Base-by-base conservation (phyloP, 169 alveolate species). In the Plasmodium knowlesi region DNA sequence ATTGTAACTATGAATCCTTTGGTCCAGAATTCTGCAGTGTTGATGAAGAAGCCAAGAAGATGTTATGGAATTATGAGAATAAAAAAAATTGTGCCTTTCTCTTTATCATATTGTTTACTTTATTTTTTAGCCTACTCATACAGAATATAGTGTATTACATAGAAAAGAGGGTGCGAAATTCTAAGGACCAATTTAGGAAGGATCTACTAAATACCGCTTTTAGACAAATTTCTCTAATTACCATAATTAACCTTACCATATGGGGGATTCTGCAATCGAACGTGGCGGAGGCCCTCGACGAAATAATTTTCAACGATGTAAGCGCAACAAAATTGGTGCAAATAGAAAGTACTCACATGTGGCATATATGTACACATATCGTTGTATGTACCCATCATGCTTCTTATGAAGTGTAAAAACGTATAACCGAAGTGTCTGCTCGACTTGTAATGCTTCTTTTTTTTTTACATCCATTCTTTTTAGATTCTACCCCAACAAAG, bases 191-290 rank as follows among this genome's bases (percentile, higher is more conserved):
- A 50, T 97, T 96, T 86, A 85, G 97, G 78, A 94, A 93, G 85
- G 96, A 96, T 70, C 96, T 97, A 14, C 91, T 96, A 82, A 96
- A 97, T 76, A 96, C 96, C 28, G 97, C 97, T 28, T 96, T 94
- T 92, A 95, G 97, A 32, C 98, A 97, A 61, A 95, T 97, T 70
- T 96, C 98, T 10, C 70, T 94, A 54, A 97, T 97, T 57, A 96
- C 97, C 54, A 95, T 97, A n/a, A 96, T 97, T 54, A 96, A 93
- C 54, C 94, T 97, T 22, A 85, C 97, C 4, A 94, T 97, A 37
- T 96, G 98, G 97, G 96, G 97, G 54, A 93, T 93, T 70, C 93
- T 97, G 84, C 98, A 97, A 41, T 93, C 98, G n/a, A 97, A 96
- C 39, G 25, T 96, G 30, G 98, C 98, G 4, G 95, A 78, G 50